Percentiles rank a stretch among this genome's conserved stretches.
phyloP scores from a whole-genome alignment of 164 flowering plant genomes.

The Magnolia changhungtana region DNA sequence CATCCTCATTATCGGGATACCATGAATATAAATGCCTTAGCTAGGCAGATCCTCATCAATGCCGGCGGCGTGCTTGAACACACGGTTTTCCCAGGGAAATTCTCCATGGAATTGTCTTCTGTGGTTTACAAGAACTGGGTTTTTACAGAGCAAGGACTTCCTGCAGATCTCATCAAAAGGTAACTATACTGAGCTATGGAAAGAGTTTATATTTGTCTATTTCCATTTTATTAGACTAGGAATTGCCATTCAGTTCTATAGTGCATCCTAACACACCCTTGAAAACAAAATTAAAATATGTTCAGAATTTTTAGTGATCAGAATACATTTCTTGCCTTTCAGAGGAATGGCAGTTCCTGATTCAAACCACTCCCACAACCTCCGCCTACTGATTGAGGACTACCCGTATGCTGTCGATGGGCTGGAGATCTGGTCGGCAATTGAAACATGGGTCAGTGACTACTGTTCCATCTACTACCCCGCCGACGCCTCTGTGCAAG shows the following conservation, averaged over 20 bases:
- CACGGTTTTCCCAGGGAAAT: conserved; percentile 79
- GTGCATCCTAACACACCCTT: too few relatives aligned
- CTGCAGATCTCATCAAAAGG: conserved; percentile 78
- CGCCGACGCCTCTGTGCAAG: conserved; percentile 36
- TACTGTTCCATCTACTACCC: conserved; percentile 70
- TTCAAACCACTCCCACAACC: conserved; percentile 45
- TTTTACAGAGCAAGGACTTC: conserved; percentile 77
- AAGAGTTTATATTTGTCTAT: neutral
- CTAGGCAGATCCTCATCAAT: conserved; percentile 76
- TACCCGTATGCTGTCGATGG: conserved; percentile 92
- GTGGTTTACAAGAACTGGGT: conserved; percentile 61
- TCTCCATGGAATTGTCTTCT: conserved; percentile 76
- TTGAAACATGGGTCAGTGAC: conserved; percentile 65
- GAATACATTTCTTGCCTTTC: conserved; percentile 12
- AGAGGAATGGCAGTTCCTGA: conserved; percentile 77
- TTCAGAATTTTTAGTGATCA: neutral
- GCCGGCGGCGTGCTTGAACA: conserved; percentile 69
- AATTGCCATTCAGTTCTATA: too few relatives aligned
- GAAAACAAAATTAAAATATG: too few relatives aligned
- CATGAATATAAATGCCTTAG: conserved; percentile 80
- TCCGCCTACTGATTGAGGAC: conserved; percentile 66
- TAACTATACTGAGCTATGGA: conserved; percentile 11
- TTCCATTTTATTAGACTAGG: too few relatives aligned
- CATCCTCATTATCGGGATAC: conserved; percentile 90
- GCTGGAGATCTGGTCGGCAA: conserved; percentile 80